phyloP scores from a whole-genome alignment of 1,284 basidiomycete genomes.

The Lentinula novae-zelandiae region DNA sequence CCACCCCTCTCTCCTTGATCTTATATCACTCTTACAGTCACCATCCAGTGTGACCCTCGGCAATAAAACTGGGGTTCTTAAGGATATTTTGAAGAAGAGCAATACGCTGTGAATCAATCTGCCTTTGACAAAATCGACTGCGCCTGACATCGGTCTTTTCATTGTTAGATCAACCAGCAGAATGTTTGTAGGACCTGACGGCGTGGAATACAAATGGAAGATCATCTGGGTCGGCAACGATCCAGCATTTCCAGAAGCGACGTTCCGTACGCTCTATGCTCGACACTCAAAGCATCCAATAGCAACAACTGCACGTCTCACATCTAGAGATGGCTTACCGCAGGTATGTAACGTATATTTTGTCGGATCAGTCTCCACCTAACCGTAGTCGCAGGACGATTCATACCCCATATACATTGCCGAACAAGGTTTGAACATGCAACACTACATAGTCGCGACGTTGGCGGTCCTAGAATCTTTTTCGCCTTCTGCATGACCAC shows the following conservation, averaged over 20 bases:
- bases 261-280: constrained; percentile 14
- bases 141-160: not conserved
- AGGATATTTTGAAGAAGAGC: constrained; percentile 10
- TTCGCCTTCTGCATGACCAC: not conserved
- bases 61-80: constrained; percentile 4
- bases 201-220: constrained; percentile 20
- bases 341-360: constrained; percentile 3
- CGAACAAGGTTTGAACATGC: constrained; percentile 13
- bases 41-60: constrained; percentile 4
- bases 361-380: not conserved
- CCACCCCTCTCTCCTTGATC: not conserved
- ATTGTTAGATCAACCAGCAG: not conserved
- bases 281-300: constrained; percentile 16
- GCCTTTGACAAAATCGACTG: not conserved
- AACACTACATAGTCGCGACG: constrained; percentile 15
- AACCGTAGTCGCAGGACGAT: constrained; percentile 13
- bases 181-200: constrained; percentile 15
- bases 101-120: constrained; percentile 4
- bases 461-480: constrained; percentile 11
- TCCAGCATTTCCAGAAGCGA: constrained; percentile 16
- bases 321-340: constrained; percentile 12
- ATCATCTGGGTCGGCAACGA: constrained; percentile 15
- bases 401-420: constrained; percentile 19
- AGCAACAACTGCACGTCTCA: constrained; percentile 16
- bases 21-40: not conserved